Conservation (phyloP, 2,329 filamentous ascomycete genomes). For the Clathrospora elynae region DNA sequence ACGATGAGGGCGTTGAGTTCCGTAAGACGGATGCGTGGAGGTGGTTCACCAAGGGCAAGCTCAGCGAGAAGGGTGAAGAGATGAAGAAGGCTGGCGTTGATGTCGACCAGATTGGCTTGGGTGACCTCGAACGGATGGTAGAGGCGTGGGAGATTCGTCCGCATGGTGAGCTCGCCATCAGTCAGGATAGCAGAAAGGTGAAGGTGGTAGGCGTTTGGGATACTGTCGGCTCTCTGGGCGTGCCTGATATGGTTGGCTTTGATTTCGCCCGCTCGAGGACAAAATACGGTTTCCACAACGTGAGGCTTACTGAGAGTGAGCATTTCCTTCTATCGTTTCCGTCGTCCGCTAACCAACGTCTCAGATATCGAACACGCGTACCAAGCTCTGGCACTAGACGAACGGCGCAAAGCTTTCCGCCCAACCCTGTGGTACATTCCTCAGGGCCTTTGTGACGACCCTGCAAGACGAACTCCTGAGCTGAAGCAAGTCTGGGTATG, state of each 20-base stretch:
- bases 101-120: conserved; percentile 8
- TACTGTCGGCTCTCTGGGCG: conserved; percentile 54
- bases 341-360: conserved; percentile 33
- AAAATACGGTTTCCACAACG: conserved; percentile 44
- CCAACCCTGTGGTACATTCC: conserved; percentile 58
- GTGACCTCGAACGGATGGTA: conserved; percentile 32
- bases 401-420: conserved; percentile 57
- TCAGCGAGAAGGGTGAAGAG: conserved; percentile 27
- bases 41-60: conserved; percentile 45
- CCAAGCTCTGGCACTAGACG: conserved; percentile 61
- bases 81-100: conserved; percentile 18
- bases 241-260: conserved; percentile 50
- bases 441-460: conserved; percentile 41
- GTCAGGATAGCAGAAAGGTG: conserved; percentile 38
- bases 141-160: conserved; percentile 46
- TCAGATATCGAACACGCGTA: conserved; percentile 58
- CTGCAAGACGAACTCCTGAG: conserved; percentile 32
- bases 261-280: conserved; percentile 24
- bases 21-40: conserved; percentile 37
- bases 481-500: conserved; percentile 58
- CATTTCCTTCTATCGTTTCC: conserved; percentile 3
- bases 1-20: conserved; percentile 34
- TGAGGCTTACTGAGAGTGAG: conserved; percentile 43
- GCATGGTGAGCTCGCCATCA: conserved; percentile 30
- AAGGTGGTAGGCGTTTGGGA: conserved; percentile 57